Conservation (phyloP, 805 yeast genomes). For the Millerago galiae region DNA sequence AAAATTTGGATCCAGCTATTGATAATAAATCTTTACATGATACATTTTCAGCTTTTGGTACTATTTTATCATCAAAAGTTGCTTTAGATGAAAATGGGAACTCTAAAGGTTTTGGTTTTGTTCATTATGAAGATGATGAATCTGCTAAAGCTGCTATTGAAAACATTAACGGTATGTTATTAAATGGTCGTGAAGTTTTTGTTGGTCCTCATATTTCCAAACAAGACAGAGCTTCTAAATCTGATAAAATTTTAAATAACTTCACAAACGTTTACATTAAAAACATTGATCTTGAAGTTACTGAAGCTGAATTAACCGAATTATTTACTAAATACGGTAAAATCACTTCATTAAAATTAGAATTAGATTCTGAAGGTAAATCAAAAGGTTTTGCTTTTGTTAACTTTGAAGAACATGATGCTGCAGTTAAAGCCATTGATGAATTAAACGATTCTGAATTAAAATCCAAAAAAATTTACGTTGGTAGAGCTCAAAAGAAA, state of each 20-base stretch:
- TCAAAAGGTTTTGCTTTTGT: slow-evolving; percentile 95
- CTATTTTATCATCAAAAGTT: slow-evolving; percentile 92
- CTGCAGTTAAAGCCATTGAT: slow-evolving; percentile 88
- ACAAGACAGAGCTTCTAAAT: slow-evolving; percentile 90
- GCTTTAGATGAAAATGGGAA: slow-evolving; percentile 89
- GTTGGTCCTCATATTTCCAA: slow-evolving; percentile 92
- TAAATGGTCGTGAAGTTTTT: slow-evolving; percentile 91
- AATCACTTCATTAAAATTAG: slow-evolving; percentile 75
- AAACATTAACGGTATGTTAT: slow-evolving; percentile 96
- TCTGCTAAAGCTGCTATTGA: slow-evolving; percentile 93
- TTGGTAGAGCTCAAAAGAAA: slow-evolving; percentile 99
- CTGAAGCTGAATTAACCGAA: slow-evolving; percentile 64
- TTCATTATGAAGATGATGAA: slow-evolving; percentile 90
- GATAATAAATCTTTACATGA: slow-evolving; percentile 99
- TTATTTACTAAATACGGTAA: slow-evolving; percentile 70
- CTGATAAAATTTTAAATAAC: slow-evolving; percentile 84
- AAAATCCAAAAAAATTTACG: slow-evolving; percentile 81
- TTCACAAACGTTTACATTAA: slow-evolving; percentile 95
- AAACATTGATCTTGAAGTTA: slow-evolving; percentile 69
- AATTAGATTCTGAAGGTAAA: slow-evolving; percentile 79
- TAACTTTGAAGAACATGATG: slow-evolving; percentile 81
- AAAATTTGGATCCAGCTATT: slow-evolving; percentile 96
- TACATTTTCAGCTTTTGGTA: slow-evolving; percentile 95
- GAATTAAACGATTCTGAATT: slow-evolving; percentile 82
- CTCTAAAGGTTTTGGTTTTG: slow-evolving; percentile 96